Evolutionary conservation across 805 yeast genomes (phyloP), one percentile per base, ranked within the genome.

Genomic region (Cyberlindnera amylophila): DNA sequence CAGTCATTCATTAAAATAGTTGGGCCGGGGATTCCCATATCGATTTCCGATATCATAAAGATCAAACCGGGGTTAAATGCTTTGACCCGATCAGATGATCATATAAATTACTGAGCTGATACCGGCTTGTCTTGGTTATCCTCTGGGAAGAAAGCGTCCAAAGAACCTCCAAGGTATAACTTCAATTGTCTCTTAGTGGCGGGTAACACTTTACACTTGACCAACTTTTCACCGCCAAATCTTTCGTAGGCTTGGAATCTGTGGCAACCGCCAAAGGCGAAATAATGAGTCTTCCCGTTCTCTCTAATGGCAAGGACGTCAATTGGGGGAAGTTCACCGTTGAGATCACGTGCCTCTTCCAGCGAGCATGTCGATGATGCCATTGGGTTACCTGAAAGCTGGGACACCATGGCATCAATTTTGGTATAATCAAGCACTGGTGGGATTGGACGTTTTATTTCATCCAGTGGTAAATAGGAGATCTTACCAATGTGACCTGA

Each of bases 261-360:
- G 58, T 87, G 96, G 58, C 96, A 87, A 0, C 96, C 96, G 6
- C 96, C 96, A 63, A 87, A 87, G 1, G 90, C 95, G 62, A 85
- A 86, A 56, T 82, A 86, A 59, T 72, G 73, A 29, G 63, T 70
- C 37, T 75, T 64, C 2, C 87, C 91, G 7, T 73, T 59, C 32
- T 82, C 83, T 33, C 81, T 69, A 2, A 86, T 85, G 29, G 72
- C 71, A 48, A 87, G 63, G 0, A 87, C 88, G 61, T 87, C 96
- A 13, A 88, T 72, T 1, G 96, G 91, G 2, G 96, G 96, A 30
- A 86, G 63, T 50, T 82, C 83, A 2, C 89, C 89, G 8, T 61
- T 54, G 26, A 62, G 33, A 10, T 50, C 60, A 1, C 51, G 41
- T 2, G 73, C 73, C 34, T 67, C 61, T 35, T 63, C 66, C 15